Conservation (phyloP, 116 monocot species). For the Iris pallida region DNA sequence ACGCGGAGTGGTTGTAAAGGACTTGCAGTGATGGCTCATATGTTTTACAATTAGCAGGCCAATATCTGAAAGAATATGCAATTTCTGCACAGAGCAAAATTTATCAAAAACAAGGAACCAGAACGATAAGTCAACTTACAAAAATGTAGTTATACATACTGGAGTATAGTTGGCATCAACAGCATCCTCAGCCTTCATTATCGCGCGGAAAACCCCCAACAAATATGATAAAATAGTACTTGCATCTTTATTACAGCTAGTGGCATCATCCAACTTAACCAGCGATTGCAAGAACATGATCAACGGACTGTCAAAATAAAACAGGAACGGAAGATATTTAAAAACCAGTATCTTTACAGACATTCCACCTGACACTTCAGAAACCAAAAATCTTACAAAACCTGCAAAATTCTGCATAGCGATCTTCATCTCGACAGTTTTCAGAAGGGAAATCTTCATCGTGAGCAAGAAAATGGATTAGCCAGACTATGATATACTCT, state of each 20-base stretch:
- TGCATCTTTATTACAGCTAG: slow-evolving; percentile 14
- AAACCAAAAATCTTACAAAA: no score
- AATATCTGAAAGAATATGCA: no score
- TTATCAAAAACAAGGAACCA: slow-evolving; percentile 23
- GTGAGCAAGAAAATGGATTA: no score
- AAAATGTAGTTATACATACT: slow-evolving; percentile 21
- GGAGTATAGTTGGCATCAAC: slow-evolving; percentile 45
- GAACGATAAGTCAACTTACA: not conserved
- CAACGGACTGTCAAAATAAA: slow-evolving; percentile 56
- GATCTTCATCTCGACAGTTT: no score
- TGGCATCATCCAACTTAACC: slow-evolving; percentile 18
- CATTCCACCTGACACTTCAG: no score
- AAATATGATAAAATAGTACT: slow-evolving; percentile 32
- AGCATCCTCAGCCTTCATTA: slow-evolving; percentile 82
- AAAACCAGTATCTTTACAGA: slow-evolving; percentile 18
- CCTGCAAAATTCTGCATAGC: no score
- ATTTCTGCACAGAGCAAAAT: no score
- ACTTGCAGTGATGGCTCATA: no score
- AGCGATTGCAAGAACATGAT: slow-evolving; percentile 42
- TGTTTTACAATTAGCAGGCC: no score
- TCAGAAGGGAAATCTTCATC: no score
- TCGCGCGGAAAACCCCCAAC: slow-evolving; percentile 69
- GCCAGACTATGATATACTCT: no score
- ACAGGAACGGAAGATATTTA: slow-evolving; percentile 8
- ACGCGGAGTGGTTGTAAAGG: no score